These are phyloP conservation scores for Darksidea phi DNA, from an alignment of 495 filamentous ascomycete species.

Conservation along the genomic window DNA sequence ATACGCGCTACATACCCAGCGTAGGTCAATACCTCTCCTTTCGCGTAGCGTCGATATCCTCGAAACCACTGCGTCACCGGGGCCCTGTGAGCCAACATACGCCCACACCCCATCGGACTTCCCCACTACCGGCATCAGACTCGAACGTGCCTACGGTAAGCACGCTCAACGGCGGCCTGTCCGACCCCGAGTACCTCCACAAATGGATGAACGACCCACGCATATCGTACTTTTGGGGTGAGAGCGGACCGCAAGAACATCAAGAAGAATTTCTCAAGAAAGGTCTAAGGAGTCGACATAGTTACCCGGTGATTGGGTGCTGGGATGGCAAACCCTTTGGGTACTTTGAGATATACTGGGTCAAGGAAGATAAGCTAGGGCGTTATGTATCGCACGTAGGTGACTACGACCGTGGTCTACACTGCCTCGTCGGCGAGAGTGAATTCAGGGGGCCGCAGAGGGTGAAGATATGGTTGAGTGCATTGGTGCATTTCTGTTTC, in stretches of 20 bases:
- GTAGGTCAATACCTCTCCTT: conserved; percentile 84
- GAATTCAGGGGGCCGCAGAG: conserved; percentile 78
- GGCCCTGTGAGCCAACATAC: conserved; percentile 48
- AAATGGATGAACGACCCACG: conserved; percentile 89
- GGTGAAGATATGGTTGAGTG: conserved; percentile 76
- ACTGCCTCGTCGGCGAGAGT: conserved; percentile 87
- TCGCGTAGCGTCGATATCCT: conserved; percentile 66
- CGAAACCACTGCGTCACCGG: conserved; percentile 53
- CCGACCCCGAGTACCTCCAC: conserved; percentile 74
- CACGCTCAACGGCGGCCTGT: conserved; percentile 38
- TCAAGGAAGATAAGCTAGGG: conserved; percentile 84
- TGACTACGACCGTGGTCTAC: conserved; percentile 85
- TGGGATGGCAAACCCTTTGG: conserved; percentile 97
- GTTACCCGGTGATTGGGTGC: conserved; percentile 86
- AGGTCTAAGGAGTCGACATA: conserved; percentile 65
- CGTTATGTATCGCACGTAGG: conserved; percentile 60
- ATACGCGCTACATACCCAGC: conserved; percentile 80
- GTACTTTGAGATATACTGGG: conserved; percentile 98
- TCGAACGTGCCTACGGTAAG: conserved; percentile 41
- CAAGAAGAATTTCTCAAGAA: conserved; percentile 69
- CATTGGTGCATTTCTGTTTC: conserved; percentile 81
- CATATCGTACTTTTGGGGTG: conserved; percentile 79
- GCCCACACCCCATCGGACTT: conserved; percentile 35
- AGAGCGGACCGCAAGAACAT: conserved; percentile 57
- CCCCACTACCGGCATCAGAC: conserved; percentile 36